phyloP scores from a whole-genome alignment of 1,284 basidiomycete genomes.

The Heterobasidion occidentale region DNA sequence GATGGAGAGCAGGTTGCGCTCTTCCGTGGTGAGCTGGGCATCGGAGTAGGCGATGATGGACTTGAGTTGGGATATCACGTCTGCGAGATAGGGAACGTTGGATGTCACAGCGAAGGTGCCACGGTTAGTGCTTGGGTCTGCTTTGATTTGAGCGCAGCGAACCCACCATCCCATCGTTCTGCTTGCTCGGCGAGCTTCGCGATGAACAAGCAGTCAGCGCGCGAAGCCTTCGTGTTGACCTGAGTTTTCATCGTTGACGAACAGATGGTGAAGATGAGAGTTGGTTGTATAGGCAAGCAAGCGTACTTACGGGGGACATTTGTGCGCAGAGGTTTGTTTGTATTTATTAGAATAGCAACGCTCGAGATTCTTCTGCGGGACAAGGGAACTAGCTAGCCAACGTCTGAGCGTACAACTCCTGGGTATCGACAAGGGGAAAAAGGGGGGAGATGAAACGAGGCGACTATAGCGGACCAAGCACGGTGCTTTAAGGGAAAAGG shows the following conservation, averaged over 20 bases:
- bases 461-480: too few species aligned
- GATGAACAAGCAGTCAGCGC: conserved; percentile 18
- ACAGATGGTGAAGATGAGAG: too few species aligned
- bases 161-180: conserved; percentile 55
- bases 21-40: conserved; percentile 47
- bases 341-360: too few species aligned
- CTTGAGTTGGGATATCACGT: conserved; percentile 54
- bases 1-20: conserved; percentile 61
- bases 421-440: too few species aligned
- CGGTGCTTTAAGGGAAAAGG: not conserved
- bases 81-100: conserved; percentile 23
- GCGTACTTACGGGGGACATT: not conserved
- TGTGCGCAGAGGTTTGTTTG: too few species aligned
- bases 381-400: too few species aligned
- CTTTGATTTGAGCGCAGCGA: not conserved
- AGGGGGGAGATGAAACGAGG: too few species aligned
- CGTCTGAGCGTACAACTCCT: too few species aligned
- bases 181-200: conserved; percentile 64
- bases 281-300: not conserved
- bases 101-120: not conserved
- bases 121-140: not conserved
- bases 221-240: not conserved
- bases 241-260: not conserved
- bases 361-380: too few species aligned
- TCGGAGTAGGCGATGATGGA: conserved; percentile 39